Evolutionary conservation across 2,329 filamentous ascomycete genomes (phyloP).

Genomic region (Epichloe sylvatica): DNA sequence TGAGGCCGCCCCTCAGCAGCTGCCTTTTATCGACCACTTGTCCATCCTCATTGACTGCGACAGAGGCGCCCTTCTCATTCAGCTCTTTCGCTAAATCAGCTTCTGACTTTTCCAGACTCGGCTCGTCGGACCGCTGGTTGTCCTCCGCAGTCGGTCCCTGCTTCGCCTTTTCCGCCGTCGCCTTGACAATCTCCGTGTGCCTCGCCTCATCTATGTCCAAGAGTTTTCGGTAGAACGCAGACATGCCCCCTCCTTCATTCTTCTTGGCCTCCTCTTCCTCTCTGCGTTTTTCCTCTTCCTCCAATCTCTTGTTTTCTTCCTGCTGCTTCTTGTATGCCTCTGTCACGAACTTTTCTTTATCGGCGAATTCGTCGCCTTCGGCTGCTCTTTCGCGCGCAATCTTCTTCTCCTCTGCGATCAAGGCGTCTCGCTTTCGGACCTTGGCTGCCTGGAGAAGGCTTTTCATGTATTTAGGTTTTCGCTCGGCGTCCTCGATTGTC

Average conservation of each 20-base stretch:
- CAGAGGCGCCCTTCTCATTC: conserved; percentile 43
- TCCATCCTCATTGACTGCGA: conserved; percentile 68
- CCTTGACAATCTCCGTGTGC: conserved; percentile 56
- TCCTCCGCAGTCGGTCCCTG: conserved; percentile 17
- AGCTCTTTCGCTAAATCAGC: conserved; percentile 54
- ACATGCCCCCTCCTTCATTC: conserved; percentile 55
- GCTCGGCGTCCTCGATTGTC: conserved; percentile 37
- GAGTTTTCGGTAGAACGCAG: conserved; percentile 62
- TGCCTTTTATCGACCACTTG: conserved; percentile 77
- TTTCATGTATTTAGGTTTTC: conserved; percentile 66
- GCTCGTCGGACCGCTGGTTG: conserved; percentile 17
- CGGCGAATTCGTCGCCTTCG: conserved; percentile 67
- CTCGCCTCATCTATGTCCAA: conserved; percentile 56
- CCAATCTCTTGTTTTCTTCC: conserved; percentile 54
- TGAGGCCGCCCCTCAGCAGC: conserved; percentile 60
- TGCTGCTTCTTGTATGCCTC: conserved; percentile 71
- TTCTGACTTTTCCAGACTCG: conserved; percentile 42
- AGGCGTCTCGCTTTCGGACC: conserved; percentile 60
- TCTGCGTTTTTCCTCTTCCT: conserved; percentile 54
- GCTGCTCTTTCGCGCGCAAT: conserved; percentile 63
- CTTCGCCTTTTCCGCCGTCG: conserved; percentile 42
- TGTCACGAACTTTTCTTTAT: conserved; percentile 78
- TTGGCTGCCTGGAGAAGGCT: conserved; percentile 60
- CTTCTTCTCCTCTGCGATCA: conserved; percentile 68
- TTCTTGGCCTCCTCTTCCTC: conserved; percentile 53